A percentile compares a stretch with the other conserved stretches of the same genome.
Evolutionary conservation across 805 yeast genomes (phyloP).

Genomic region (Ogataea nitratoaversa): DNA sequence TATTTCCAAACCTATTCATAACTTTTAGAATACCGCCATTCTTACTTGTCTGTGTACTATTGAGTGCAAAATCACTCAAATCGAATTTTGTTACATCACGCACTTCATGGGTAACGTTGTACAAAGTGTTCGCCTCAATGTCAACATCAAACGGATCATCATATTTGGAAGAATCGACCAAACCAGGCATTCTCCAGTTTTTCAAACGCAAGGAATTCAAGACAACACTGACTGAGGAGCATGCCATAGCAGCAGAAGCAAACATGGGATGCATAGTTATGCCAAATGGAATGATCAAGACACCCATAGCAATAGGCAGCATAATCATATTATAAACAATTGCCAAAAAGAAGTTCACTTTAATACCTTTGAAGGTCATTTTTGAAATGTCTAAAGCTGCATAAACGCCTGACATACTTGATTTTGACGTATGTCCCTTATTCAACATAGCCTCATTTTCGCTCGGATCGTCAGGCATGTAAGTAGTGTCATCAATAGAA

Average conservation of each 20-base stretch:
- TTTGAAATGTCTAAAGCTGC: slow-evolving; percentile 66
- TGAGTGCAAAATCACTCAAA: slow-evolving; percentile 1
- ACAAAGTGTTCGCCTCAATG: slow-evolving; percentile 8
- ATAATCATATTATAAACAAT: slow-evolving; percentile 75
- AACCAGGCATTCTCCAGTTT: slow-evolving; percentile 42
- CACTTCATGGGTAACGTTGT: neutral
- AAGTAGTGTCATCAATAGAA: slow-evolving; percentile 21
- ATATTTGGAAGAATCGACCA: slow-evolving; percentile 1
- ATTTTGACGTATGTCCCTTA: slow-evolving; percentile 17
- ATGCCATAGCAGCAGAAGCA: slow-evolving; percentile 91
- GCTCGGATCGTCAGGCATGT: slow-evolving; percentile 5
- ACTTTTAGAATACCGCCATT: neutral
- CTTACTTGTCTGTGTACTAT: neutral
- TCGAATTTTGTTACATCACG: neutral
- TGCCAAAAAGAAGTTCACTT: slow-evolving; percentile 84
- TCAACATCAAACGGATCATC: slow-evolving; percentile 5
- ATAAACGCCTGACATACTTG: slow-evolving; percentile 44
- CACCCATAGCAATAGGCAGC: slow-evolving; percentile 93
- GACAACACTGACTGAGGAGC: slow-evolving; percentile 87
- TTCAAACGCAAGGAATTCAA: slow-evolving; percentile 70
- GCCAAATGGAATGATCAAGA: slow-evolving; percentile 70
- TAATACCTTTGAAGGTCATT: slow-evolving; percentile 68
- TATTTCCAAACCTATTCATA: neutral
- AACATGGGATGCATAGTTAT: slow-evolving; percentile 78
- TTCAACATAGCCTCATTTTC: slow-evolving; percentile 16